Evolutionary conservation across 805 yeast species (phyloP).

Genomic region (Starmera pachycereana): DNA sequence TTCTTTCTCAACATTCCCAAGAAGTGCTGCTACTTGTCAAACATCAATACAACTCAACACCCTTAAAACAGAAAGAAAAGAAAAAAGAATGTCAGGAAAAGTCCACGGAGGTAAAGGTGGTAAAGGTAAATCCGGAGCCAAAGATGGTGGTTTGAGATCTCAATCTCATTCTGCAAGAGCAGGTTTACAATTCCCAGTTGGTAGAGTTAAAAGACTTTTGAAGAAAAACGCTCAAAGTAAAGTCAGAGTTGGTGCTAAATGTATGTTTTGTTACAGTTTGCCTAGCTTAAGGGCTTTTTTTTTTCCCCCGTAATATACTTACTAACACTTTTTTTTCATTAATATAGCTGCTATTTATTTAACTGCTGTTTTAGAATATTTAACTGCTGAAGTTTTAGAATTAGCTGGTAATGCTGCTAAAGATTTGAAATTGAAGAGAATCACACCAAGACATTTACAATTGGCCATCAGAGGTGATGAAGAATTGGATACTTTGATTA

Average conservation of each 20-base stretch:
- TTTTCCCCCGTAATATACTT: no score
- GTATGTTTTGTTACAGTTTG: no score
- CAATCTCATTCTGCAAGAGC: conserved; percentile 93
- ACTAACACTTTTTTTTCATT: not conserved
- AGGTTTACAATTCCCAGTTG: conserved; percentile 95
- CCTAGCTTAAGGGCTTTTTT: no score
- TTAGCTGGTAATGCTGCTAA: conserved; percentile 98
- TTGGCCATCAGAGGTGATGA: conserved; percentile 97
- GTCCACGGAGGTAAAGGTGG: conserved; percentile 98
- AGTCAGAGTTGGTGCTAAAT: conserved; percentile 71
- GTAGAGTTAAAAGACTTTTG: conserved; percentile 95
- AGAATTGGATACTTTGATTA: conserved; percentile 86
- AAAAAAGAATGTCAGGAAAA: conserved; percentile 73
- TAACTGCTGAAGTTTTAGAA: conserved; percentile 95
- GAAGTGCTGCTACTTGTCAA: no score
- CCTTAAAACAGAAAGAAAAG: not conserved
- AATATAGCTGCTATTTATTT: conserved; percentile 87
- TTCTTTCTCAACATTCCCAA: no score
- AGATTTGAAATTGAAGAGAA: conserved; percentile 91
- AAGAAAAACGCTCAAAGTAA: conserved; percentile 83
- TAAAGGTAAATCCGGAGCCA: conserved; percentile 88
- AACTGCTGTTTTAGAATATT: conserved; percentile 91
- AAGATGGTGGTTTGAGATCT: conserved; percentile 48
- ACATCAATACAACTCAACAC: no score
- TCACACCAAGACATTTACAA: conserved; percentile 94